phyloP scores from a whole-genome alignment of 805 yeast genomes.

The Tetrapisispora fleetii region DNA sequence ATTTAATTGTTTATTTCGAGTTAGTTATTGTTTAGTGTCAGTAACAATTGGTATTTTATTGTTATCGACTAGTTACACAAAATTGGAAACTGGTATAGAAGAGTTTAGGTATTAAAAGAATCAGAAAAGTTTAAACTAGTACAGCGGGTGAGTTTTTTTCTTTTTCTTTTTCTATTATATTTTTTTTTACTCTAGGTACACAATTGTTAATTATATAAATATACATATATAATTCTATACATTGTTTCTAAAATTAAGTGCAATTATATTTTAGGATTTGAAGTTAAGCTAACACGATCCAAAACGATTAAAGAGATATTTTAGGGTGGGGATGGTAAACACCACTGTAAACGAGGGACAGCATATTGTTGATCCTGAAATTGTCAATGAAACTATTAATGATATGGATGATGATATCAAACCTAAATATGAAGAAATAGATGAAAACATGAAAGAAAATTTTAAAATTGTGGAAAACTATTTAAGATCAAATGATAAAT shows the following conservation, averaged over 20 bases:
- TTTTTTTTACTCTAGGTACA: too few species aligned
- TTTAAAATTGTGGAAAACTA: constrained; percentile 1
- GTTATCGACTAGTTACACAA: not conserved
- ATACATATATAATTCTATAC: too few species aligned
- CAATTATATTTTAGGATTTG: too few species aligned
- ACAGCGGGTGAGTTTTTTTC: not conserved
- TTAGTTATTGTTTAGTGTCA: not conserved
- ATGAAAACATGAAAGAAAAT: not conserved
- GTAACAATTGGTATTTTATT: not conserved
- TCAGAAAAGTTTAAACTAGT: not conserved
- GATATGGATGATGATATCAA: not conserved
- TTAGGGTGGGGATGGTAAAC: not conserved
- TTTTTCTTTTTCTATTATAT: not conserved
- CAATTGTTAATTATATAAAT: too few species aligned
- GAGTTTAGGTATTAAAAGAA: not conserved
- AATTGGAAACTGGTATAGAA: not conserved
- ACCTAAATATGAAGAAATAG: not conserved
- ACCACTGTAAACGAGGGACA: not conserved
- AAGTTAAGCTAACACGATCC: too few species aligned
- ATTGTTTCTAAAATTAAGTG: too few species aligned
- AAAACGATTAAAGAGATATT: too few species aligned
- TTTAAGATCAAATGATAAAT: not conserved
- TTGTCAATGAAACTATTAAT: not conserved
- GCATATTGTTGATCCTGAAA: not conserved
- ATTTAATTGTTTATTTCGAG: not conserved